Conservation (phyloP, 495 filamentous ascomycete genomes). For the Hypoxylon lienhwacheense region DNA sequence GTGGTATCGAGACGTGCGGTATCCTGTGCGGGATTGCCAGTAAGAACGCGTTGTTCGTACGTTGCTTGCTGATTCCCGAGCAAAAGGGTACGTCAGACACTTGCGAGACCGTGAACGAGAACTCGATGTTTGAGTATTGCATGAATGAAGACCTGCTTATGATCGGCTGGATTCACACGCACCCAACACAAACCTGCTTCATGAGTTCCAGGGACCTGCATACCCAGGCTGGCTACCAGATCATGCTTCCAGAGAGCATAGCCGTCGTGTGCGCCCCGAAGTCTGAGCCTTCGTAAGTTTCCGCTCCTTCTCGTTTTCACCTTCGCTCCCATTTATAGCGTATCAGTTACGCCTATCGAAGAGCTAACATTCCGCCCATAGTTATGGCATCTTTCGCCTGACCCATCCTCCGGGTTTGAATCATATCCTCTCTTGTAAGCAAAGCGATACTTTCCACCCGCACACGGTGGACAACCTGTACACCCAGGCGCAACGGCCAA, state of each 20-base stretch:
- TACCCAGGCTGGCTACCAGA: slow-evolving; percentile 89
- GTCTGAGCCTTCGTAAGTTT: slow-evolving; percentile 69
- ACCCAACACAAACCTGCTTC: slow-evolving; percentile 95
- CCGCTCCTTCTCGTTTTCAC: not conserved
- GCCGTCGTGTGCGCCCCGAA: slow-evolving; percentile 94
- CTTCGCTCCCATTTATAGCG: not conserved
- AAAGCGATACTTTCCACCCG: slow-evolving; percentile 79
- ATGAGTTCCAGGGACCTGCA: slow-evolving; percentile 94
- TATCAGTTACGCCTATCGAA: not conserved
- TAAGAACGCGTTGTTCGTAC: slow-evolving; percentile 91
- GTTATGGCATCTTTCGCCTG: slow-evolving; percentile 89
- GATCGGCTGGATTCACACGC: slow-evolving; percentile 97
- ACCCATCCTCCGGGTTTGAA: slow-evolving; percentile 89
- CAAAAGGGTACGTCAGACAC: slow-evolving; percentile 88
- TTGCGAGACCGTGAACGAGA: slow-evolving; percentile 88
- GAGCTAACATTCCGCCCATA: slow-evolving; percentile 37
- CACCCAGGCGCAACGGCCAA: slow-evolving; percentile 72
- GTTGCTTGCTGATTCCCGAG: slow-evolving; percentile 83
- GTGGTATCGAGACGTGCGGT: slow-evolving; percentile 90
- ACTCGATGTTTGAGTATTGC: slow-evolving; percentile 81
- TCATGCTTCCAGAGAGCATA: slow-evolving; percentile 92
- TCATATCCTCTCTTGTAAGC: slow-evolving; percentile 72
- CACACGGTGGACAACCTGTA: slow-evolving; percentile 68
- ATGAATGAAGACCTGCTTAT: slow-evolving; percentile 82
- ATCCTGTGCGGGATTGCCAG: slow-evolving; percentile 89